phyloP scores from a whole-genome alignment of 108 stramenopile genomes.

The Aurantiochytrium sp. region DNA sequence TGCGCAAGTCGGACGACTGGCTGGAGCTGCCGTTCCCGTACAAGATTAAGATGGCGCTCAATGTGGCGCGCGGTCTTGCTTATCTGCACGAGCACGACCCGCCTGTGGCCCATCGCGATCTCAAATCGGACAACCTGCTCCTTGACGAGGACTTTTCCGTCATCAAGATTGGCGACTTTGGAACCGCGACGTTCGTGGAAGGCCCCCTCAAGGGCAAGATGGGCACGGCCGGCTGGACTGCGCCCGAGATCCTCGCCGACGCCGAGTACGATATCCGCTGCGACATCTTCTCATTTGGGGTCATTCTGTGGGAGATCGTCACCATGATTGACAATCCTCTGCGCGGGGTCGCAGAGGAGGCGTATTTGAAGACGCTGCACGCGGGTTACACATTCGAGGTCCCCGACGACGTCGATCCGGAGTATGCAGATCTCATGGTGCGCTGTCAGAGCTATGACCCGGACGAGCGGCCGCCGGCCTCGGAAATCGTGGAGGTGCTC shows the following conservation, averaged over 20 bases:
- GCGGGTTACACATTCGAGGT: neutral
- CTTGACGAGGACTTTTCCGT: constrained; percentile 54
- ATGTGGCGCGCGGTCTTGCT: constrained; percentile 91
- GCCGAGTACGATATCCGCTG: neutral
- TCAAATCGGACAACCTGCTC: constrained; percentile 97
- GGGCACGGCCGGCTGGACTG: constrained; percentile 3
- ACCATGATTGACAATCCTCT: neutral
- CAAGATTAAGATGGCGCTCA: constrained; percentile 32
- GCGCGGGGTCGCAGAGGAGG: neutral
- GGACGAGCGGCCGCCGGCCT: neutral
- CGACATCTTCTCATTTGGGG: neutral
- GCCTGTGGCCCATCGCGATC: constrained; percentile 92
- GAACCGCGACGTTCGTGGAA: neutral
- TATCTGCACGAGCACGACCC: constrained; percentile 86
- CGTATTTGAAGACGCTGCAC: neutral
- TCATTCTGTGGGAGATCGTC: constrained; percentile 19
- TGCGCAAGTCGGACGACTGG: neutral
- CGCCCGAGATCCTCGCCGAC: neutral
- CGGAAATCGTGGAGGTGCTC: neutral
- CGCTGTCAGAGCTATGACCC: neutral
- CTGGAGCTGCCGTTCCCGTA: neutral
- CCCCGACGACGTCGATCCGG: neutral
- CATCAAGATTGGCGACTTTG: constrained; percentile 52
- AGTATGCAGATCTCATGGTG: neutral
- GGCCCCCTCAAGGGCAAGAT: neutral